These are phyloP conservation scores for Rhodotorula sp. DNA, from an alignment of 1,284 basidiomycete species.

Conservation along the genomic window DNA sequence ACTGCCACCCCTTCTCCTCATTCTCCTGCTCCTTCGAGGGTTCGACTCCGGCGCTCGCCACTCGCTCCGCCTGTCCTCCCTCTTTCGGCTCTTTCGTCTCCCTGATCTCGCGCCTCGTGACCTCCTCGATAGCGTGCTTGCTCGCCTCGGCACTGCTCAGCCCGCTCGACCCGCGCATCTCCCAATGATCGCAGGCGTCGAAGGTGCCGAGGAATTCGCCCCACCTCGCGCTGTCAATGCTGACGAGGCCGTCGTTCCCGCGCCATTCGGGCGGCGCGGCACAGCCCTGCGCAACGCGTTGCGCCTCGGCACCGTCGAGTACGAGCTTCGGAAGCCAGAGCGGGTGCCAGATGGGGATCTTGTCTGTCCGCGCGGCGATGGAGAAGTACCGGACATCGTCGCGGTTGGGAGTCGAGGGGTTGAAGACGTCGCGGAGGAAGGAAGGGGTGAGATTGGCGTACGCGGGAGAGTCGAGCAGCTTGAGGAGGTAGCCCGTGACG, in stretches of 20 bases:
- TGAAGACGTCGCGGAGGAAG: slow-evolving; percentile 83
- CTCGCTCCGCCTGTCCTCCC: slow-evolving; percentile 22
- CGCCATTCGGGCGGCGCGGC: slow-evolving; percentile 57
- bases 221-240: slow-evolving; percentile 83
- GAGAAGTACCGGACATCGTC: slow-evolving; percentile 82
- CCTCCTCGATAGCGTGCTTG: slow-evolving; percentile 32
- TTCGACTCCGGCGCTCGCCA: slow-evolving; percentile 4
- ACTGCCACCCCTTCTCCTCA: slow-evolving; percentile 35
- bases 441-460: slow-evolving; percentile 90
- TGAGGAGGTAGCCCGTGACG: slow-evolving; percentile 84
- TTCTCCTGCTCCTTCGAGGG: slow-evolving; percentile 3
- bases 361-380: slow-evolving; percentile 73
- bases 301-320: slow-evolving; percentile 65
- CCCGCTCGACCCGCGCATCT: slow-evolving; percentile 74
- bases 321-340: slow-evolving; percentile 96
- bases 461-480: slow-evolving; percentile 91
- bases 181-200: slow-evolving; percentile 95
- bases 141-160: slow-evolving; percentile 46
- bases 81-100: slow-evolving; percentile 26
- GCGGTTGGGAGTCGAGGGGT: slow-evolving; percentile 83
- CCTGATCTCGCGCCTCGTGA: slow-evolving; percentile 27
- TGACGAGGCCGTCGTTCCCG: slow-evolving; percentile 95
- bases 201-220: slow-evolving; percentile 85
- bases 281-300: slow-evolving; percentile 59
- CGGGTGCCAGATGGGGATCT: slow-evolving; percentile 83